Base-by-base conservation (phyloP, 306 rosid genomes). In the Delonix regia region DNA sequence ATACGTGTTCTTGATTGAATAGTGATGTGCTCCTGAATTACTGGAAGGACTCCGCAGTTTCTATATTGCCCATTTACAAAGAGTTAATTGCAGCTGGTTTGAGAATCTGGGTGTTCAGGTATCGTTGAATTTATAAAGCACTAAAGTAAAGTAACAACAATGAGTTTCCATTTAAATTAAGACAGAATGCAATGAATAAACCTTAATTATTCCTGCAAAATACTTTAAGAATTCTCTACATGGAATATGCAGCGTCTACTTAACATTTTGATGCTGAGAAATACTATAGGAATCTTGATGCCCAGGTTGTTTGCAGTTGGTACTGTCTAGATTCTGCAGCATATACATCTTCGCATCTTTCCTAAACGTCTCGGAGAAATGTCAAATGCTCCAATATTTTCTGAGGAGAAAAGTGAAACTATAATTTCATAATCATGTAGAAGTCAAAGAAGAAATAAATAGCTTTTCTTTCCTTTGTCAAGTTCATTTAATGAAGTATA, bases 31-130 rank as follows among this genome's bases (percentile, higher is more conserved):
- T 90, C 22, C 24, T 84, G 14, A 78, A 76, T 70, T 69, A 84
- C 61, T 90, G 94, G 94, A 81, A 80, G 56, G 92, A 87, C 74
- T 84, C 94, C 25, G 86, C 85, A 74, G 73, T 24, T 52, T 87
- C 94, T 39, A 25, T 90, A 77, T 66, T 90, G 82, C 90, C 89
- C 15, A 90, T 81, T 4, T 90, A 88, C 86, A 86, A 76, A 71
- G 82, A 86, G 81, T 83, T 90, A 65, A 90, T 86, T 63, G 79
- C 83, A 61, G 85, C 92, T 78, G 94, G 92, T 42, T 60, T 90
- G 22, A 88, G 85, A 74, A 84, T 90, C 12, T 90, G 94, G 92
- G 90, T 90, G 82, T 90, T 86, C 88, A 90, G 94, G 94, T 90
- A 82, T 68, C 27, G 8, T 12, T 41, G 9, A 51, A 71, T 53